Evolutionary conservation across 805 yeast species (phyloP), one percentile per base, ranked within the genome.

Genomic region (Debaryomyces prosopidis): DNA sequence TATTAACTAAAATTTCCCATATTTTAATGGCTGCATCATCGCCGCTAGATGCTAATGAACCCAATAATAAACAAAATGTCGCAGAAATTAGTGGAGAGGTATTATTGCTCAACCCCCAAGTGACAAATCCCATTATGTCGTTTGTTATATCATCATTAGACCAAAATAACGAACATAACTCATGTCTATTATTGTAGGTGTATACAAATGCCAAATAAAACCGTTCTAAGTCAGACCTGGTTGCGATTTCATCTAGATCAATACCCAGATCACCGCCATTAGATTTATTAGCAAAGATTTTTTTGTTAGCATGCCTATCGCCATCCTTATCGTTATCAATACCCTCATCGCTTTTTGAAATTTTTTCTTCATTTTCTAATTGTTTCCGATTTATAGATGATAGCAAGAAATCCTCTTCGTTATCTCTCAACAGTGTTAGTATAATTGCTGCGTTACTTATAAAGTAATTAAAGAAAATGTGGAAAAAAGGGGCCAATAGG

Each of bases 21-120:
- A 73, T 59, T 43, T 54, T 64, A 15, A 52, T 53, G 16, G 71
- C 60, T 2, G 89, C 78, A 47, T 80, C 76, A 17, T 74, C 74
- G 2, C 75, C 68, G n/a, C 86, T 84, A 15, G 76, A 73, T 0
- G 94, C 75, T 33, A 92, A 70, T 5, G 94, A 84, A 2, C 95
- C 83, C 46, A 92, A 70, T 75, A 92, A 78, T 45, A 89, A 74
- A 51, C 91, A 82, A 56, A 85, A 89, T 0, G 96, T 80, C 0
- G 98, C 86, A 42, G 89, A 80, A 69, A 90, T 88, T 40, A 89
- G 71, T 8, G 92, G 84, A 12, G 89, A 89, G 1, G 76, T 68
- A 49, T 84, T 89, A 55, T 87, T 83, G 47, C 81, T 82, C 2
- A 94, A 74, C 0, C 96, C 95, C 98, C 98, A 94, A 44, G 80